Evolutionary conservation across 2,329 filamentous ascomycete genomes (phyloP).

Genomic region (Pyrenophora seminiperda): DNA sequence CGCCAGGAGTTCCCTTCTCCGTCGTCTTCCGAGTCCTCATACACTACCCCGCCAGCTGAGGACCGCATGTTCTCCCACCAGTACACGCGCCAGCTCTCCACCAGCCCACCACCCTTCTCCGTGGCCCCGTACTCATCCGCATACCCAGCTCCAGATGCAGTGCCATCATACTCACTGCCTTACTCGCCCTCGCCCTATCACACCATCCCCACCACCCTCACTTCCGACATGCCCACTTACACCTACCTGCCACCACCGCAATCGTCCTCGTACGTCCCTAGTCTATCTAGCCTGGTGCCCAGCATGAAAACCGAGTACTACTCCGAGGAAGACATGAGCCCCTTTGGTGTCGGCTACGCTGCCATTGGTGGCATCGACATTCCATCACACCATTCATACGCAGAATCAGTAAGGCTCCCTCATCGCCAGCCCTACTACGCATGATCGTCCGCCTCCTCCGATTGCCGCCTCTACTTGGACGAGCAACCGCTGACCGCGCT

Average conservation of each 20-base stretch:
- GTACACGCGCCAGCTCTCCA: constrained; percentile 70
- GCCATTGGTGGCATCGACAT: constrained; percentile 69
- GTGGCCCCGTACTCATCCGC: constrained; percentile 62
- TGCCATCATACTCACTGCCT: constrained; percentile 59
- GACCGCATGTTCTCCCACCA: constrained; percentile 70
- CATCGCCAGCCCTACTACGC: constrained; percentile 48
- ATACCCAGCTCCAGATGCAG: constrained; percentile 70
- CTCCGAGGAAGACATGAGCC: constrained; percentile 63
- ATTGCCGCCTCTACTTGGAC: constrained; percentile 31
- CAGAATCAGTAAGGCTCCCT: constrained; percentile 71
- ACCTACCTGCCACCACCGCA: constrained; percentile 61
- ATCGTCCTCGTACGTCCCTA: constrained; percentile 56
- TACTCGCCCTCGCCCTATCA: constrained; percentile 55
- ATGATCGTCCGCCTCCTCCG: constrained; percentile 37
- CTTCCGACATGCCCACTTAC: constrained; percentile 54
- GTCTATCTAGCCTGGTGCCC: constrained; percentile 64
- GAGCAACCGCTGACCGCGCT: constrained; percentile 45
- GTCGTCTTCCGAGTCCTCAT: constrained; percentile 44
- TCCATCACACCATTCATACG: constrained; percentile 65
- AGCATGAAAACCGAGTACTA: constrained; percentile 71
- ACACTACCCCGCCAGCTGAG: constrained; percentile 63
- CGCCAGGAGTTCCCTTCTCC: constrained; percentile 46
- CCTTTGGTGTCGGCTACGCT: constrained; percentile 71
- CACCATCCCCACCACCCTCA: constrained; percentile 45
- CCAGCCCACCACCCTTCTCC: constrained; percentile 70